Base-by-base conservation (phyloP, 257 asterid genomes). In the Solanum chmielewskii region DNA sequence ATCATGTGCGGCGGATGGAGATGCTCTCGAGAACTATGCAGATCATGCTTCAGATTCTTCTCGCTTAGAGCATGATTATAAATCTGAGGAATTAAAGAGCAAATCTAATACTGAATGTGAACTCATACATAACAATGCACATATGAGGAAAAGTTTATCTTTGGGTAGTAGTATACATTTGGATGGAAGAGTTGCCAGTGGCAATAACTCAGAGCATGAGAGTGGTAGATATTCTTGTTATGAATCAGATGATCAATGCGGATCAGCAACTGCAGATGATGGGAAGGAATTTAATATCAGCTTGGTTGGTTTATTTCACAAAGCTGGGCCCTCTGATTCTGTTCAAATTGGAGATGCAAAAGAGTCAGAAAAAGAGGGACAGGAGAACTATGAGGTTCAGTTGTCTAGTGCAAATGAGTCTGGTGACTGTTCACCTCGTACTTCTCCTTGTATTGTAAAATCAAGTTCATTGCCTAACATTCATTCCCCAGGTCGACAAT, bases 401-500 rank as follows among this genome's bases (percentile, higher is more conserved):
- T 88, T 88, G 70, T 92, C 93, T 86, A 93, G 93, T 74, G 92
- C 83, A 68, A 91, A 47, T 76, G 93, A 90, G 88, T 92, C 95
- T 86, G 92, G 87, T 89, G 92, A 80, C 49, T 82, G 71, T 31
- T 86, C 92, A 68, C 93, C 96, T 84, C 89, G 20, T 41, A 85
- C 86, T 47, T 89, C 91, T 70, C 88, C 89, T 73, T 84, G 52
- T 80, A 88, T 97, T 62, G 92, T 90, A 62, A 97, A 91, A 88
- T 94, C 99, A 75, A 90, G 87, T 70, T 97, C 99, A 91, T 76
- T 95, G 87, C 98, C 99, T 44, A 89, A 91, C 90, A 88, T 94
- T 86, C 83, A 86, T 86, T 93, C 94, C 74, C 92, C 95, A 80
- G 73, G 59, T 60, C 89, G 52, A 59, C 66, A 29, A 88, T 77